Percentiles rank a stretch among this genome's conserved stretches.
phyloP scores from a whole-genome alignment of 2,329 filamentous ascomycete species.

The Pseudocercospora fuligena region DNA sequence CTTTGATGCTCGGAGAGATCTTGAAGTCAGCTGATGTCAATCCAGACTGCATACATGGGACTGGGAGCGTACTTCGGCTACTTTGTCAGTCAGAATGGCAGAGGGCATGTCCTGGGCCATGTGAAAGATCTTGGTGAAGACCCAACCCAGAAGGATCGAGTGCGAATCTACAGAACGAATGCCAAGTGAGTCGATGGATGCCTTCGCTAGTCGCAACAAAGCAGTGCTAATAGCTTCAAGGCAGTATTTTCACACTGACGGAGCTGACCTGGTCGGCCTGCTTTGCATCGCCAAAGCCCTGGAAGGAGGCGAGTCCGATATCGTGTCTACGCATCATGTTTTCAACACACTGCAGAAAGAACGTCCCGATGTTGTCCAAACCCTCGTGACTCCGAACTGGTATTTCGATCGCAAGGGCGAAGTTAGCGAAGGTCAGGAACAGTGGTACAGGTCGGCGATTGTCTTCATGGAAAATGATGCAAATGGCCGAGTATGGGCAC shows the following conservation, averaged over 20 bases:
- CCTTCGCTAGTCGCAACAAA: background rate
- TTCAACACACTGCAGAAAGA: constrained; percentile 79
- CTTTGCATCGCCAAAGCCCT: constrained; percentile 78
- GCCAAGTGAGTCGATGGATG: constrained; percentile 18
- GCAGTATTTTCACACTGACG: constrained; percentile 86
- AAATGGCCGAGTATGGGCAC: constrained; percentile 73
- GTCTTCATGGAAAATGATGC: constrained; percentile 76
- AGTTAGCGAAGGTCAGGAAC: constrained; percentile 72
- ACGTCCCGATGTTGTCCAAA: constrained; percentile 76
- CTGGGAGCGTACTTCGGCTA: constrained; percentile 80
- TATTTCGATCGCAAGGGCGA: constrained; percentile 94
- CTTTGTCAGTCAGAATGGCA: constrained; percentile 83
- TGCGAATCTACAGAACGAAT: constrained; percentile 82
- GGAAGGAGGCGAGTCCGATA: constrained; percentile 82
- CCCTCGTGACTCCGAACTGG: constrained; percentile 79
- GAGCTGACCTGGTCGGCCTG: constrained; percentile 80
- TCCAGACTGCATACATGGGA: constrained; percentile 73
- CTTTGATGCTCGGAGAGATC: background rate
- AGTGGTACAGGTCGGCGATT: constrained; percentile 49
- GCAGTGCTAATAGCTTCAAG: constrained; percentile 57
- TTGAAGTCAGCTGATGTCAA: background rate
- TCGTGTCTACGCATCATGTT: constrained; percentile 77
- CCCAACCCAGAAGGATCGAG: constrained; percentile 77
- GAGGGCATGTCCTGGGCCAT: constrained; percentile 84
- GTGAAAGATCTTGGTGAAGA: constrained; percentile 89